Evolutionary conservation across 805 yeast species (phyloP), one percentile per base, ranked within the genome.

Genomic region (Yarrowia osloensis): DNA sequence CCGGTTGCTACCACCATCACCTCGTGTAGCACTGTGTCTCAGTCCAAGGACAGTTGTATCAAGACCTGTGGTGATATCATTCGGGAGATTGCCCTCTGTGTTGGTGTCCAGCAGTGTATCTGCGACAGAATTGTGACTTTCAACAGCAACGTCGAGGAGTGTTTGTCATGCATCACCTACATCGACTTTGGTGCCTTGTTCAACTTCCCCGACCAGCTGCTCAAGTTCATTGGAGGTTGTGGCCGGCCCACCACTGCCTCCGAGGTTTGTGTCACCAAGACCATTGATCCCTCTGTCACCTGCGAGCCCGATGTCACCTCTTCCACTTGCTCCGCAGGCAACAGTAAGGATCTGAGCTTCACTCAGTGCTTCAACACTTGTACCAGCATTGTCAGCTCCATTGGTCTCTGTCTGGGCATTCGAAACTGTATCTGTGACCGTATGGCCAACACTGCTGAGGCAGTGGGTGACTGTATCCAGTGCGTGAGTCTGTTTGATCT

Each of bases 271-370:
- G 47, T 55, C 11, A 39, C 62, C 6, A 55, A 26, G 35, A 59
- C 65, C 29, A 33, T 59, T 19, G 65, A 33, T 13, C 52, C 65
- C n/a, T 28, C 39, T 7, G 33, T 57, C n/a, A 28, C 65, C 2
- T 59, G 65, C 17, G 42, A 29, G 52, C 65, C 65, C 7, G 65
- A 59, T 11, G 29, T 31, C 13, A 44, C 65, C 22, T 13, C 65
- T 4, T 44, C 52, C 15, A 59, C 29, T 12, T 59, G 65, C 13
- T 44, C 52, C 8, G 29, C 22, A 4, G 3, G 5, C 15, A 59
- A 44, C 40, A 9, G n/a, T 4, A 7, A 15, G 6, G 52, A 22
- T 4, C n/a, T 29, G 8, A 8, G 33, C 4, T 12, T 42, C n/a
- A 4, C 15, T 2, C 40, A 44, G 42, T 59, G 65, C 22, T 1